These are phyloP conservation scores for Podaxis rugospora DNA, from an alignment of 768 basidiomycete genomes.

Conservation along the genomic window DNA sequence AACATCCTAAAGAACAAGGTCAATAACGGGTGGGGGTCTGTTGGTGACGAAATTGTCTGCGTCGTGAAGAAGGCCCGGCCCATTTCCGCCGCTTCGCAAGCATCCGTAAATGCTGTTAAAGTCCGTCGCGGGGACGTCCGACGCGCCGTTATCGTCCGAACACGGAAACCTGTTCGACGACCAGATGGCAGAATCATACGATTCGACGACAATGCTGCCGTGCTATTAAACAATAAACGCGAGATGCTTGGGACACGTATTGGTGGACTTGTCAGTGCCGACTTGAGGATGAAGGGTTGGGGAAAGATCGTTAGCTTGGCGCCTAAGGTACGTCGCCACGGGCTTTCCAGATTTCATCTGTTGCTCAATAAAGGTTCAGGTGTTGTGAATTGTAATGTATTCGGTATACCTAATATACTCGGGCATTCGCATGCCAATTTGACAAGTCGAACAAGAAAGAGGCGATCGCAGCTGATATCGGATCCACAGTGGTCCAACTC, in stretches of 20 bases:
- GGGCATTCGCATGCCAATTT: neutral
- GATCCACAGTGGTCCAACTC: neutral
- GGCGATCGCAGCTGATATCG: neutral
- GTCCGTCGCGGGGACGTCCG: conserved; percentile 92
- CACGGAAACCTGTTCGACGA: conserved; percentile 78
- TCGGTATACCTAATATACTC: conserved; percentile 3
- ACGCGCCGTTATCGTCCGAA: conserved; percentile 93
- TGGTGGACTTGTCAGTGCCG: conserved; percentile 89
- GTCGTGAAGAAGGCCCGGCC: conserved; percentile 92
- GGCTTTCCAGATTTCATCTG: neutral
- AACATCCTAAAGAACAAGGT: conserved; percentile 96
- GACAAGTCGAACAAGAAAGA: neutral
- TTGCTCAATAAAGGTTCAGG: conserved; percentile 7
- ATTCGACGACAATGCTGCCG: conserved; percentile 97
- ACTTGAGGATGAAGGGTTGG: conserved; percentile 90
- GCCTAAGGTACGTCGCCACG: conserved; percentile 64
- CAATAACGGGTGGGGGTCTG: conserved; percentile 89
- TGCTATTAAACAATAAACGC: conserved; percentile 90
- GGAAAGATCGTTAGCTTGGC: conserved; percentile 90
- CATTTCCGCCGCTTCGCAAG: conserved; percentile 58
- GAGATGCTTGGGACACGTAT: conserved; percentile 96
- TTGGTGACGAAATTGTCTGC: conserved; percentile 94
- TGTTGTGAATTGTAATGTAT: conserved; percentile 14
- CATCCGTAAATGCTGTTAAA: conserved; percentile 79
- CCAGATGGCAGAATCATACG: conserved; percentile 85